Evolutionary conservation across 2,329 filamentous ascomycete genomes (phyloP).

Genomic region (Alternaria atra): DNA sequence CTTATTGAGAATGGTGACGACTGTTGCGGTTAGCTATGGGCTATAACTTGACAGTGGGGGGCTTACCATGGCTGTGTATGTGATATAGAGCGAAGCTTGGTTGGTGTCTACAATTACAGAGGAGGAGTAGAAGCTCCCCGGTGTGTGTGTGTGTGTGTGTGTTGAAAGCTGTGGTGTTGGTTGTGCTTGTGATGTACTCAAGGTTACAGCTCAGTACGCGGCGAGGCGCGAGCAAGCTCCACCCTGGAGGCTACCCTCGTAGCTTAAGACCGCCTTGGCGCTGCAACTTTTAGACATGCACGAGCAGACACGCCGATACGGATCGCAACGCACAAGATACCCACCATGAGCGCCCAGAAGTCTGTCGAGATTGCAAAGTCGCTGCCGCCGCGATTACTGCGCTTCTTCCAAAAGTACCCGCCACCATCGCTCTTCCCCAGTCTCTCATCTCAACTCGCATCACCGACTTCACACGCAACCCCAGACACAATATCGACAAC

Average conservation of each 20-base stretch:
- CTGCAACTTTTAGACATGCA: constrained; percentile 18
- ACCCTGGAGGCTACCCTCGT: constrained; percentile 4
- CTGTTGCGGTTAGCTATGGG: constrained; percentile 60
- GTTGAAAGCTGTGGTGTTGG: constrained; percentile 10
- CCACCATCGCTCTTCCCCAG: constrained; percentile 63
- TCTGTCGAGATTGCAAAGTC: constrained; percentile 69
- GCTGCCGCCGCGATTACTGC: constrained; percentile 79
- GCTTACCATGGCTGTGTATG: constrained; percentile 51
- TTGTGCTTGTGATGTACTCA: constrained; percentile 15
- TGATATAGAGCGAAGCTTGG: constrained; percentile 14
- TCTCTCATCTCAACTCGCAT: constrained; percentile 29
- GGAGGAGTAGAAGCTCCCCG: background rate
- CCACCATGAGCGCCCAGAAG: constrained; percentile 40
- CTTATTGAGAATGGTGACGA: constrained; percentile 95
- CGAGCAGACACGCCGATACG: constrained; percentile 1
- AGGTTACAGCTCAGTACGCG: constrained; percentile 35
- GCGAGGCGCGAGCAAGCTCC: constrained; percentile 21
- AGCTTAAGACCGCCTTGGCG: constrained; percentile 22
- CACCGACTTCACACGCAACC: constrained; percentile 21
- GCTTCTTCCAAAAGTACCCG: constrained; percentile 91
- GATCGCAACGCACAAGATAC: constrained; percentile 16
- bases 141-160: background rate
- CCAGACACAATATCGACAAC: constrained; percentile 32
- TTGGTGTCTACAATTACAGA: background rate
- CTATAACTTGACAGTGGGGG: constrained; percentile 15